phyloP scores from a whole-genome alignment of 2,329 filamentous ascomycete genomes.

The Juglanconis sp. region DNA sequence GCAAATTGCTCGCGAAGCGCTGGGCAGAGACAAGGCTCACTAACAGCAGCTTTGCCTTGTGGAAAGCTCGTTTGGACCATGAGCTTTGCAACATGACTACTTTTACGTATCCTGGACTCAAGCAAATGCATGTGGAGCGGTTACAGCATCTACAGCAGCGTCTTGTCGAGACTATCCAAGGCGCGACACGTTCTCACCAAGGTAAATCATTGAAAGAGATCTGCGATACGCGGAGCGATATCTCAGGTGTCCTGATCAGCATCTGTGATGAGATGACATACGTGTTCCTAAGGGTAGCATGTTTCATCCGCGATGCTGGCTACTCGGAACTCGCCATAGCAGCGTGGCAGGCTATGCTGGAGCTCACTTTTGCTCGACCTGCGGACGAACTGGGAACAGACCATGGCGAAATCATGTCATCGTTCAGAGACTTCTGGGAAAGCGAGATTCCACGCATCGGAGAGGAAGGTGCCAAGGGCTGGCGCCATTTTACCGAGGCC shows the following conservation, averaged over 20 bases:
- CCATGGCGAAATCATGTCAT: constrained; percentile 24
- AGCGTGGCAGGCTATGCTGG: constrained; percentile 79
- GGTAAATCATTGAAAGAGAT: background rate
- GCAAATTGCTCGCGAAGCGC: constrained; percentile 54
- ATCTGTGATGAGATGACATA: constrained; percentile 56
- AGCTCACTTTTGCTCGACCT: constrained; percentile 65
- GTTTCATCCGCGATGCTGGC: constrained; percentile 72
- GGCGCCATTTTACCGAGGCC: constrained; percentile 52
- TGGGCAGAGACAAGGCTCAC: constrained; percentile 61
- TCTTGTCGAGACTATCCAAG: background rate
- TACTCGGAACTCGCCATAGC: constrained; percentile 74
- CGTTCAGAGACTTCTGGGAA: constrained; percentile 80
- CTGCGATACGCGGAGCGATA: background rate
- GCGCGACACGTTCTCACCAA: background rate
- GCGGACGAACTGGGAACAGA: constrained; percentile 15
- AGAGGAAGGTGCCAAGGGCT: constrained; percentile 68
- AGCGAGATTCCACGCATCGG: constrained; percentile 77
- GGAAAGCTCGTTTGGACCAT: constrained; percentile 71
- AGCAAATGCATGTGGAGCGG: constrained; percentile 56
- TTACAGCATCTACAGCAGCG: constrained; percentile 37
- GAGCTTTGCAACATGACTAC: constrained; percentile 64
- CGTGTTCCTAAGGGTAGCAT: constrained; percentile 70
- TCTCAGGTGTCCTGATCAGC: constrained; percentile 11
- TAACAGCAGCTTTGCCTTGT: constrained; percentile 60
- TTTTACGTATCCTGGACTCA: constrained; percentile 67